Evolutionary conservation across 2,329 filamentous ascomycete species (phyloP), one percentile per base, ranked within the genome.

Genomic region (Achaetomium macrosporum): DNA sequence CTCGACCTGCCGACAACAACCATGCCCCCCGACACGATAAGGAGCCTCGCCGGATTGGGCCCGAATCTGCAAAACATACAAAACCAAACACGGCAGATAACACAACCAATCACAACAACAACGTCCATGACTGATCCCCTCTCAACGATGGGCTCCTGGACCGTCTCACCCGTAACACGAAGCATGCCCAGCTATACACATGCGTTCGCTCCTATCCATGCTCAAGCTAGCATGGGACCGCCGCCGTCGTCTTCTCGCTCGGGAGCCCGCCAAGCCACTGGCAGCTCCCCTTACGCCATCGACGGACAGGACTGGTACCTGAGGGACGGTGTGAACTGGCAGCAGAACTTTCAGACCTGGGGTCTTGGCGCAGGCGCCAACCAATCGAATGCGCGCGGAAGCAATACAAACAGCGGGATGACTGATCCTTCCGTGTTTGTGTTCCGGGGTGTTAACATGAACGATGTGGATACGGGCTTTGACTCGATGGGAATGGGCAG

Each of bases 221-320:
- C 42, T 42, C 54, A 57, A 29, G 35, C 47, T 47, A 42, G 16
- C 44, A 17, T 44, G 42, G 40, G 31, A 29, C 43, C 20, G n/a
- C 30, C 48, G 53, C 35, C 40, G 42, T 33, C 55, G 31, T 57
- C 54, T 10, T 2, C 17, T 57, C 16, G 52, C 57, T 42, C 67
- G 65, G 65, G 62, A 8, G 33, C 65, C 15, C 65, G 64, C 42
- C 63, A 66, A 12, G 51, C 63, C 5, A 61, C 64, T 2, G 64
- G 67, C 7, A 69, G 37, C 42, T 56, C 69, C 3, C 45, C 66
- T 7, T 73, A 71, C 42, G 66, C 68, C 6, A 67, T 81, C 42
- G 78, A 81, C 55, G 73, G 74, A 9, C 74, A 78, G 55, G 76
- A 81, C 37, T 83, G 77, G 76, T 78, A 81, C 59, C 64, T 82